Evolutionary conservation across 2,329 filamentous ascomycete genomes (phyloP).

Genomic region (Aspergillus sergii): DNA sequence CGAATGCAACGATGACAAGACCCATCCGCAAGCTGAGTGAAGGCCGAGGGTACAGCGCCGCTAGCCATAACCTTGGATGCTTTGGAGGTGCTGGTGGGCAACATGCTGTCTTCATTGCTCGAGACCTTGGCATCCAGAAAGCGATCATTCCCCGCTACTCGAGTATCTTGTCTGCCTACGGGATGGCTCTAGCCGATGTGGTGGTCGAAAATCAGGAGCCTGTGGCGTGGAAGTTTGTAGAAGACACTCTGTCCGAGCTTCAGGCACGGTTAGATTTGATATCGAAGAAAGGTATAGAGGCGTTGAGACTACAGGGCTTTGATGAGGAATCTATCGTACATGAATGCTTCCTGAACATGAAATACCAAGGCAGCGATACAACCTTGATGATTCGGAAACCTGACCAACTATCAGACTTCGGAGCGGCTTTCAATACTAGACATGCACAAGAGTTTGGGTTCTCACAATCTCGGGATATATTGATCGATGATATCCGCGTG

Average conservation of each 20-base stretch:
- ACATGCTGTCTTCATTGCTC: constrained; percentile 48
- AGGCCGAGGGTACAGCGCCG: constrained; percentile 84
- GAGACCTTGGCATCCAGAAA: constrained; percentile 43
- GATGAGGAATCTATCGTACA: constrained; percentile 31
- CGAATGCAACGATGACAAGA: constrained; percentile 87
- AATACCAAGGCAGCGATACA: constrained; percentile 51
- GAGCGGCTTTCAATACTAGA: constrained; percentile 36
- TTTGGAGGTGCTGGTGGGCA: constrained; percentile 41
- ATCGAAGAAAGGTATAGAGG: constrained; percentile 19
- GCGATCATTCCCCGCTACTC: constrained; percentile 50
- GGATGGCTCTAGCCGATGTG: background rate
- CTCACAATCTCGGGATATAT: constrained; percentile 32
- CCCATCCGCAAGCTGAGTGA: constrained; percentile 89
- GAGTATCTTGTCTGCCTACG: constrained; percentile 47
- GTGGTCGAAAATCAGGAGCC: constrained; percentile 1
- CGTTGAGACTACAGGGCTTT: constrained; percentile 40
- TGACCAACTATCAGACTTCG: constrained; percentile 38
- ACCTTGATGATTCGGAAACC: constrained; percentile 45
- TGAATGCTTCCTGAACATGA: constrained; percentile 45
- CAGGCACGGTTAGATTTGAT: background rate
- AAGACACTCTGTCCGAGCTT: background rate
- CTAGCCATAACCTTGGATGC: constrained; percentile 41
- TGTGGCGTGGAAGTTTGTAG: background rate
- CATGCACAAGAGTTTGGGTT: constrained; percentile 50
- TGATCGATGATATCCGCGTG: constrained; percentile 44